Base-by-base conservation (phyloP, 805 yeast species). In the Metschnikowia peoriensis region DNA sequence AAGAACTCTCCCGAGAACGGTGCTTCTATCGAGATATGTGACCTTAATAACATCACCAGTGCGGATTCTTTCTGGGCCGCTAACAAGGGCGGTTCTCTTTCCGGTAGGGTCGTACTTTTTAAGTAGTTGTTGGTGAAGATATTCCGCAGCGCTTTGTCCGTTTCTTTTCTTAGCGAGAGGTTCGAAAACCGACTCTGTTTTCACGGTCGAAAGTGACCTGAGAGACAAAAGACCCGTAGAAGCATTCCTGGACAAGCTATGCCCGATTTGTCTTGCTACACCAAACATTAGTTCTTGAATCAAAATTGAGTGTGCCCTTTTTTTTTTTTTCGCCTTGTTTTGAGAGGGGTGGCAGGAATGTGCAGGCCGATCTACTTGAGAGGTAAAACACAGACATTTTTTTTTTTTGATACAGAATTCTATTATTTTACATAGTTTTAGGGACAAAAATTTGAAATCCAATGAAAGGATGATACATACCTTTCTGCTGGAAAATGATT, bases 11-110 rank as follows among this genome's bases (percentile, higher is more conserved):
- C 98, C 99, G 22, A 83, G 77, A 57, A 89, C 85, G 28, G 81
- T 81, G 50, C 86, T 82, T 66, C 86, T 82, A 60, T 82, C 82
- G 61, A 77, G 77, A 66, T 88, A 90, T 34, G 83, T 81, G 4
- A 92, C 86, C 56, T 88, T 82, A 38, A 92, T 83, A 29, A 89
- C 77, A 66, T 92, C 97, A 12, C 96, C 97, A 0, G 96, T 80
- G 51, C 89, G 78, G 32, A 92, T 72, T 52, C 80, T 72, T 27
- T 77, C 77, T 22, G 66, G 57, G 29, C 74, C 72, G 50, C 78
- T 72, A 32, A 89, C 70, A 44, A 86, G 68, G 22, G 77, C 73
- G 46, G 84, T 74, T 69, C 88, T 86, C 71, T 77, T 72, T 5
- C 93, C 94, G 3, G 80, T 72, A 15, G 90, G 86, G 66, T 92